phyloP scores from a whole-genome alignment of 2,329 filamentous ascomycete genomes.

The Scedosporium minutisporum region DNA sequence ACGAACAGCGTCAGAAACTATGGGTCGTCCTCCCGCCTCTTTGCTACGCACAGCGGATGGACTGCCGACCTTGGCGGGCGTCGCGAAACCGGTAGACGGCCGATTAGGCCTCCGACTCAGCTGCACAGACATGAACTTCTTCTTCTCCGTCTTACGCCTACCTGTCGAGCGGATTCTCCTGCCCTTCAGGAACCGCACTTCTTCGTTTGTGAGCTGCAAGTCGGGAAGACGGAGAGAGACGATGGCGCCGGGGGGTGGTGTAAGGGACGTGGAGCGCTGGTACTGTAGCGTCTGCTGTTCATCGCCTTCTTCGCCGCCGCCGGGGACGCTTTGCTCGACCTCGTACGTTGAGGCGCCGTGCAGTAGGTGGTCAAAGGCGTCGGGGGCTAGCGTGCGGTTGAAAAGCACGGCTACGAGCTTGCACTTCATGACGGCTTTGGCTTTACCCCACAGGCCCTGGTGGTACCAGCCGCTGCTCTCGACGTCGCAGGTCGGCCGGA shows the following conservation, averaged over 20 bases:
- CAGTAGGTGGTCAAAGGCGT: conserved; percentile 6
- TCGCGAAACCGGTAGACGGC: conserved; percentile 6
- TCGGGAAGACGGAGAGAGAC: conserved; percentile 29
- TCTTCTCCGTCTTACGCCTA: conserved; percentile 13
- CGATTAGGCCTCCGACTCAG: conserved; percentile 12
- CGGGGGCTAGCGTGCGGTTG: conserved; percentile 33
- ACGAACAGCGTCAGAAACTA: too few relatives aligned
- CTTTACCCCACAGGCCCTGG: conserved; percentile 72
- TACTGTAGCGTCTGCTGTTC: conserved; percentile 7
- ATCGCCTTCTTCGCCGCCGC: not conserved
- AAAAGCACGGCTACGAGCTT: conserved; percentile 65
- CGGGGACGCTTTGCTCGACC: not conserved
- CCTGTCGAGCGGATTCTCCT: conserved; percentile 16
- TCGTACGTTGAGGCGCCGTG: not conserved
- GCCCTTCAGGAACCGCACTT: conserved; percentile 23
- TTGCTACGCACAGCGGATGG: too few relatives aligned
- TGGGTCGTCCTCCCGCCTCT: too few relatives aligned
- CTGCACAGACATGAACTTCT: conserved; percentile 13
- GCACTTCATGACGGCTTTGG: conserved; percentile 77
- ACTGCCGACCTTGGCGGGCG: conserved; percentile 6
- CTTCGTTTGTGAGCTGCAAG: conserved; percentile 26
- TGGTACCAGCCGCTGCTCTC: conserved; percentile 73
- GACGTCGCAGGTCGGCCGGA: conserved; percentile 49
- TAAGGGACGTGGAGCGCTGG: conserved; percentile 32
- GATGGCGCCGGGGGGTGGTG: conserved; percentile 17